Conservation (phyloP, 148 eudicot genomes). For the Amaranthus hypochondriacus region DNA sequence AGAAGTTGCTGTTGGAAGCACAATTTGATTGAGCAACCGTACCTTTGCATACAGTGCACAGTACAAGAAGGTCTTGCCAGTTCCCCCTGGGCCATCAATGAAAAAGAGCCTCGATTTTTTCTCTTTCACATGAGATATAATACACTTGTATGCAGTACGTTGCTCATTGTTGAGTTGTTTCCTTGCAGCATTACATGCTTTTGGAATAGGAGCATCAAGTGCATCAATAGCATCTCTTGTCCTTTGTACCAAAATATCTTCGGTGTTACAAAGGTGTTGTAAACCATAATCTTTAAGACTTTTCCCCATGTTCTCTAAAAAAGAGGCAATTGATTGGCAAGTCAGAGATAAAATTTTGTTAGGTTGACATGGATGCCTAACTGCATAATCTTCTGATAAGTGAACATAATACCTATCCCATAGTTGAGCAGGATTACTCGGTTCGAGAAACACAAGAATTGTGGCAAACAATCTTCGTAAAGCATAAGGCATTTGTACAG, state of each 20-base stretch:
- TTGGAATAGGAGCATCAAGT: not conserved
- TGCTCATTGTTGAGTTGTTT: not conserved
- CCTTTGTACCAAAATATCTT: no score
- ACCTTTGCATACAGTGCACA: not conserved
- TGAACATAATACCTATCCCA: not conserved
- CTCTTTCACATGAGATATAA: not conserved
- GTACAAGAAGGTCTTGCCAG: conserved; percentile 3
- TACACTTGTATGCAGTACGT: not conserved
- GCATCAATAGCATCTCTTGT: not conserved
- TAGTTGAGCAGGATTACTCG: not conserved
- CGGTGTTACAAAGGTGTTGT: not conserved
- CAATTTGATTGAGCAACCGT: not conserved
- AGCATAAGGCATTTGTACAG: not conserved
- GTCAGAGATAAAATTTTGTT: not conserved
- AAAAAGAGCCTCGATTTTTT: not conserved
- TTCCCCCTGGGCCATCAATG: conserved; percentile 10
- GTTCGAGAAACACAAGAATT: not conserved
- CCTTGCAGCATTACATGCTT: not conserved
- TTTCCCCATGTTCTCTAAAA: not conserved
- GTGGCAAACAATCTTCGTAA: not conserved
- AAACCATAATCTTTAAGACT: not conserved
- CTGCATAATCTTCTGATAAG: not conserved
- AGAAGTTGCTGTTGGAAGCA: not conserved
- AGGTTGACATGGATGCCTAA: not conserved
- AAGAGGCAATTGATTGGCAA: not conserved